Percentiles rank a stretch among this genome's conserved stretches.
Conservation (phyloP, 2,329 filamentous ascomycete genomes). For the Colletotrichum musicola region DNA sequence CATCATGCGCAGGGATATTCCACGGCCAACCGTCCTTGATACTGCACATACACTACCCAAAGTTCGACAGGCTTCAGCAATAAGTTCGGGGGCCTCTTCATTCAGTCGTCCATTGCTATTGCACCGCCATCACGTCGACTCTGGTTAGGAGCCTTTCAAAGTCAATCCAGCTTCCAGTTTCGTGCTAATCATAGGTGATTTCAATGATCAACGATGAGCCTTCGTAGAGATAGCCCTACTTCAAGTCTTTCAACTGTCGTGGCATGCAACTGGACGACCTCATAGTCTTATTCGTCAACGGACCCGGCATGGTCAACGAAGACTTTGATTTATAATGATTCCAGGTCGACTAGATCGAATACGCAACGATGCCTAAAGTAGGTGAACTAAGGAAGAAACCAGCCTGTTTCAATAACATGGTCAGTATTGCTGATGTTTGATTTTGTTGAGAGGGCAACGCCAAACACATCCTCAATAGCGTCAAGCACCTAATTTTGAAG, state of each 20-base stretch:
- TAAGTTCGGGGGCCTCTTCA: constrained; percentile 46
- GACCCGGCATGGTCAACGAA: constrained; percentile 71
- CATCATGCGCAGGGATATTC: no score
- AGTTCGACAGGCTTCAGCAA: constrained; percentile 36
- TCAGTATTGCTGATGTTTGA: no score
- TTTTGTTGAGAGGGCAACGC: no score
- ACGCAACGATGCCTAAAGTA: constrained; percentile 57
- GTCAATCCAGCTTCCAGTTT: constrained; percentile 64
- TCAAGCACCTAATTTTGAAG: constrained; percentile 58
- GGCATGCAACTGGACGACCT: constrained; percentile 66
- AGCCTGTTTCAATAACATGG: constrained; percentile 55
- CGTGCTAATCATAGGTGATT: constrained; percentile 46
- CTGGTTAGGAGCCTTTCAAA: constrained; percentile 59
- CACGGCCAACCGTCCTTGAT: no score
- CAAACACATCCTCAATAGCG: constrained; percentile 60
- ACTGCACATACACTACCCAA: no score
- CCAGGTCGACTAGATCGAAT: constrained; percentile 60
- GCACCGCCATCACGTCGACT: constrained; percentile 59
- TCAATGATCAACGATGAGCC: constrained; percentile 43
- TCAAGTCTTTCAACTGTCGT: not conserved
- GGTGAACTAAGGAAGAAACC: constrained; percentile 56
- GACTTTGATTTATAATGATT: constrained; percentile 73
- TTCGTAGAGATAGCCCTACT: no score
- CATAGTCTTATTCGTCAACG: constrained; percentile 68
- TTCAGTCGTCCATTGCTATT: constrained; percentile 55